Evolutionary conservation across 78 protist genomes (phyloP), one percentile per base, ranked within the genome.

Genomic region (Dictyostelium firmibasis): DNA sequence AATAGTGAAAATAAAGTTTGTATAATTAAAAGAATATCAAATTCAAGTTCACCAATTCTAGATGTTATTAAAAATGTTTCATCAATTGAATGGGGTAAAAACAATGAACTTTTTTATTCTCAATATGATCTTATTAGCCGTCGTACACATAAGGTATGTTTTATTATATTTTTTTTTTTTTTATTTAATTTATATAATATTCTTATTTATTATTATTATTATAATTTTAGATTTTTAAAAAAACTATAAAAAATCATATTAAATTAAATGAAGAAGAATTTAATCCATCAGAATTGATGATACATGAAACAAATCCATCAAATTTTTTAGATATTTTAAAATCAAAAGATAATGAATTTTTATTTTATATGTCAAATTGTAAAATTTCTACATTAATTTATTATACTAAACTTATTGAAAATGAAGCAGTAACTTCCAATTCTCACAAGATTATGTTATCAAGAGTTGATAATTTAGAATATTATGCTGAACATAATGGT

Each of bases 401-500:
- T 69, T 89, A 78, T 33, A 78, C 53, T 6, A 81, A 81, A 9
- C 33, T 89, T 29, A 3, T 81, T 50, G 44, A 38, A 5, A 18
- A 36, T 14, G n/a, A 78, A 72, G 8, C 8, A 16, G 23, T 72
- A 29, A 72, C 79, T 16, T 16, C 25, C 13, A 23, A 60, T 11
- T 64, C 47, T n/a, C 87, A 85, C 20, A 81, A 78, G 72, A 2
- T 70, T 20, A 31, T 76, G 53, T 50, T 89, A 47, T 79, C 44
- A 35, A 89, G 94, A 81, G 41, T 8, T 4, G 87, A 89, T 3
- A 47, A 53, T 47, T 70, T 89, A n/a, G 88, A 89, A 50, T 89
- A 89, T 81, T 81, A 89, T 70, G 94, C 83, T 5, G 94, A 89
- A 50, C 94, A 89, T 69, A 70, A 70, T 70, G 47, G 74, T 89